These are phyloP conservation scores for Pseudocercospora ulei DNA, from an alignment of 2,329 filamentous ascomycete genomes.

Conservation along the genomic window DNA sequence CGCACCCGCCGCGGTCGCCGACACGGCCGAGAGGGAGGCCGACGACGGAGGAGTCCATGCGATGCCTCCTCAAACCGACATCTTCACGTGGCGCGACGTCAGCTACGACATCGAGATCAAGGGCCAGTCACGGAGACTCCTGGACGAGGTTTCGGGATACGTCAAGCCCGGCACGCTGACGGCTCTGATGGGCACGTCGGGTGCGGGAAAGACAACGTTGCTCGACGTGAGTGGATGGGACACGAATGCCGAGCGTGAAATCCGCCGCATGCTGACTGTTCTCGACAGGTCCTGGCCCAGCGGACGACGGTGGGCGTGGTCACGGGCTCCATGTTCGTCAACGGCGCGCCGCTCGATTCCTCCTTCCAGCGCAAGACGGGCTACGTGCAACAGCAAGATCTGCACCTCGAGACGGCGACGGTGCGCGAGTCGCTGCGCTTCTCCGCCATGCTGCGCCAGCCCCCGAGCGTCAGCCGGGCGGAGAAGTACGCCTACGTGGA, in stretches of 20 bases:
- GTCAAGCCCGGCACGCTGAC: slow-evolving; percentile 42
- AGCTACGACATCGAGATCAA: slow-evolving; percentile 48
- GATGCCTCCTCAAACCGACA: slow-evolving; percentile 37
- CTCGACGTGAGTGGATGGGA: slow-evolving; percentile 38
- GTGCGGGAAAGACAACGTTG: slow-evolving; percentile 54
- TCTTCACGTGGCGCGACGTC: slow-evolving; percentile 48
- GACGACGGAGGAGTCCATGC: slow-evolving; percentile 33
- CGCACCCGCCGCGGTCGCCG: slow-evolving; percentile 26
- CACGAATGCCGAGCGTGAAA: slow-evolving; percentile 3
- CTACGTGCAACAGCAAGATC: slow-evolving; percentile 59
- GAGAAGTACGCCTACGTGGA: slow-evolving; percentile 56
- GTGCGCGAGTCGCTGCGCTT: slow-evolving; percentile 49
- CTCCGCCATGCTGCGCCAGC: slow-evolving; percentile 51
- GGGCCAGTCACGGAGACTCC: slow-evolving; percentile 43
- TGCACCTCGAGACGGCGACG: slow-evolving; percentile 49
- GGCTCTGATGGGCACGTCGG: slow-evolving; percentile 23
- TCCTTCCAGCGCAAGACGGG: slow-evolving; percentile 57
- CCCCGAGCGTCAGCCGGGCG: slow-evolving; percentile 43
- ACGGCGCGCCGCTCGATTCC: slow-evolving; percentile 48
- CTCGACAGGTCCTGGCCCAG: slow-evolving; percentile 47
- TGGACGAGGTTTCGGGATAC: slow-evolving; percentile 48
- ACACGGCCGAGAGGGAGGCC: slow-evolving; percentile 20
- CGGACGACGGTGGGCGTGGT: slow-evolving; percentile 54
- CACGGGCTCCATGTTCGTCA: slow-evolving; percentile 57
- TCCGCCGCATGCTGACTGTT: no score